Percentiles rank a stretch among this genome's conserved stretches.
Conservation (phyloP, 1,284 basidiomycete species). For the Cutaneotrichosporon cutaneum region DNA sequence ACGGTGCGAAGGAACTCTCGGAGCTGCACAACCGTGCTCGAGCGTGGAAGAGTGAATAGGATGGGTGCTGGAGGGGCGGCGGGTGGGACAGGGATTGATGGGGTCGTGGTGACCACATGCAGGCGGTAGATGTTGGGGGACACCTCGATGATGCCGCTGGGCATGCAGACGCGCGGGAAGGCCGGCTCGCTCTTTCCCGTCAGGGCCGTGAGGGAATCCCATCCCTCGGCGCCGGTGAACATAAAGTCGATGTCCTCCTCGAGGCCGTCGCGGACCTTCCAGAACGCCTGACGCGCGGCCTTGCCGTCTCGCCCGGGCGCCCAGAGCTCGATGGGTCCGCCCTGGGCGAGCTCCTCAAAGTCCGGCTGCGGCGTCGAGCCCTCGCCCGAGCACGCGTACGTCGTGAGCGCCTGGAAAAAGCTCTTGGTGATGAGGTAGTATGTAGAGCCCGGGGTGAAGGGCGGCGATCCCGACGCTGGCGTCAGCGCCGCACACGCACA, state of each 20-base stretch:
- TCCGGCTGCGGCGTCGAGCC: conserved; percentile 27
- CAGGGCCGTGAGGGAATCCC: conserved; percentile 62
- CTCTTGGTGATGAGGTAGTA: conserved; percentile 46
- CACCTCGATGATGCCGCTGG: conserved; percentile 65
- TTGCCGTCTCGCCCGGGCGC: conserved; percentile 23
- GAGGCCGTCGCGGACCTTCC: conserved; percentile 51
- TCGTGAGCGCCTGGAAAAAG: conserved; percentile 33
- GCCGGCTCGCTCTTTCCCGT: conserved; percentile 25
- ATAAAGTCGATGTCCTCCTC: conserved; percentile 73
- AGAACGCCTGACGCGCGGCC: conserved; percentile 22
- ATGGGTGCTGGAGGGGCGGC: conserved; percentile 13
- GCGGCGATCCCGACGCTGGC: conserved; percentile 36
- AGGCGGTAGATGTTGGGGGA: conserved; percentile 69
- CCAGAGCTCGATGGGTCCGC: conserved; percentile 25
- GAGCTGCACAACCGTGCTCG: conserved; percentile 15
- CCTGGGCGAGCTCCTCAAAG: conserved; percentile 30
- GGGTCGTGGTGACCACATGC: conserved; percentile 50
- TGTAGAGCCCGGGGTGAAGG: conserved; percentile 31
- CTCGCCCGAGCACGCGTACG: conserved; percentile 30
- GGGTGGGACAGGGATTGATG: conserved; percentile 20
- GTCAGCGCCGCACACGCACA: conserved; percentile 5
- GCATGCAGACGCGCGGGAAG: conserved; percentile 59
- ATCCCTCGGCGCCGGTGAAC: conserved; percentile 70
- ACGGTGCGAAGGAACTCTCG: conserved; percentile 17
- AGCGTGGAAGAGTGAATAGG: conserved; percentile 19